These are phyloP conservation scores for Talaromyces nanjingensis DNA, from an alignment of 495 filamentous ascomycete species.

Conservation along the genomic window DNA sequence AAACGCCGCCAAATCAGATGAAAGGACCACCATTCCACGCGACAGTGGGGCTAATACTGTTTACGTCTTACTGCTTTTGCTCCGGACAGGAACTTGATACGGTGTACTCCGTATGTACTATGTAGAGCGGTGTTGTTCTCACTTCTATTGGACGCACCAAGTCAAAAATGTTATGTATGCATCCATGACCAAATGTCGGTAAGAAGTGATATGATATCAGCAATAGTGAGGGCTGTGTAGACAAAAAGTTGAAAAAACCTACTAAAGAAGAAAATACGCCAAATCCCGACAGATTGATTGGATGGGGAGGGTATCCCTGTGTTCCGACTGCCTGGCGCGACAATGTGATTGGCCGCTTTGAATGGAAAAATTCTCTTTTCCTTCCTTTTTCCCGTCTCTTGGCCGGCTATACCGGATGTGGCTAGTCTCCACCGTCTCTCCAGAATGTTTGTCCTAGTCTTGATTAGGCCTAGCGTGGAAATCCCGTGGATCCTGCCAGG, in stretches of 20 bases:
- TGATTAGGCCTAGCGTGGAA: background rate
- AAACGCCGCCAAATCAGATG: background rate
- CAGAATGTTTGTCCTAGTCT: background rate
- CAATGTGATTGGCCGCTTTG: too few relatives aligned
- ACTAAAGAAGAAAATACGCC: too few relatives aligned
- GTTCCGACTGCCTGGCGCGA: background rate
- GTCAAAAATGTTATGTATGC: background rate
- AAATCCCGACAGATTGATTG: background rate
- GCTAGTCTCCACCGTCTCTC: background rate
- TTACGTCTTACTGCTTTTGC: background rate
- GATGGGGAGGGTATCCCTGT: background rate
- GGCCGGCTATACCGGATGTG: background rate
- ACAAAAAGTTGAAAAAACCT: too few relatives aligned
- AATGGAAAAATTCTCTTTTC: too few relatives aligned
- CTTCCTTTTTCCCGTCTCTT: background rate
- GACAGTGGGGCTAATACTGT: background rate
- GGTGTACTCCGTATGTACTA: too few relatives aligned
- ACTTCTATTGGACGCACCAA: background rate
- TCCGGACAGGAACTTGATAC: background rate
- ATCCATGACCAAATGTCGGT: background rate
- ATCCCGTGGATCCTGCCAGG: background rate
- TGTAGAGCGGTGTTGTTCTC: background rate
- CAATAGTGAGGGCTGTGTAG: too few relatives aligned
- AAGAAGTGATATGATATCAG: background rate
- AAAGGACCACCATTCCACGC: constrained; percentile 4